Conservation (phyloP, 176 grass and related monocot species). For the Juncus effusus region DNA sequence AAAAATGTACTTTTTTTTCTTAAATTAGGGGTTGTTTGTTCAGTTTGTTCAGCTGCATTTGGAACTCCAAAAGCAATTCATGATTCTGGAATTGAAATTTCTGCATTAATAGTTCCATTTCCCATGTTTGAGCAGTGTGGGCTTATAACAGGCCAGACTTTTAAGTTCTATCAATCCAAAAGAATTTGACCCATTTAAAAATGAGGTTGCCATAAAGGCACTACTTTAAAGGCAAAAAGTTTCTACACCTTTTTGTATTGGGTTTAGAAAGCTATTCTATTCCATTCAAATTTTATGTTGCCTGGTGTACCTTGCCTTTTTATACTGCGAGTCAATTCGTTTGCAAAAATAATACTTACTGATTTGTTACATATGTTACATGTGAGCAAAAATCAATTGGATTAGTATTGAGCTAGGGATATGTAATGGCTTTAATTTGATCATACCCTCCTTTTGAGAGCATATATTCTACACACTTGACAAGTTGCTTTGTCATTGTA, state of each 20-base stretch:
- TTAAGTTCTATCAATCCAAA: too few relatives aligned
- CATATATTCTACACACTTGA: too few relatives aligned
- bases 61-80: too few relatives aligned
- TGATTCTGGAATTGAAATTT: too few relatives aligned
- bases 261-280: slow-evolving; percentile 21
- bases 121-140: too few relatives aligned
- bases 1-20: too few relatives aligned
- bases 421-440: neutral
- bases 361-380: neutral
- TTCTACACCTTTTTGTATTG: slow-evolving; percentile 24
- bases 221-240: slow-evolving; percentile 26
- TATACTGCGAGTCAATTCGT: neutral
- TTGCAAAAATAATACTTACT: too few relatives aligned
- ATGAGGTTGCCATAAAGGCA: slow-evolving; percentile 25
- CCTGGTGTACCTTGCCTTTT: slow-evolving; percentile 1
- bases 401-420: neutral
- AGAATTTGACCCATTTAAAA: slow-evolving; percentile 16
- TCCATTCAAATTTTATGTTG: slow-evolving; percentile 23
- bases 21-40: too few relatives aligned
- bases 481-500: too few relatives aligned
- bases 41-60: too few relatives aligned
- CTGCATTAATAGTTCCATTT: too few relatives aligned
- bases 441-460: slow-evolving; percentile 10
- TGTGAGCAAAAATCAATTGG: neutral
- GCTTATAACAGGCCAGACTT: too few relatives aligned